phyloP scores from a whole-genome alignment of 371 early-diverging fungal species.

The Choanephora cucurbitarum region DNA sequence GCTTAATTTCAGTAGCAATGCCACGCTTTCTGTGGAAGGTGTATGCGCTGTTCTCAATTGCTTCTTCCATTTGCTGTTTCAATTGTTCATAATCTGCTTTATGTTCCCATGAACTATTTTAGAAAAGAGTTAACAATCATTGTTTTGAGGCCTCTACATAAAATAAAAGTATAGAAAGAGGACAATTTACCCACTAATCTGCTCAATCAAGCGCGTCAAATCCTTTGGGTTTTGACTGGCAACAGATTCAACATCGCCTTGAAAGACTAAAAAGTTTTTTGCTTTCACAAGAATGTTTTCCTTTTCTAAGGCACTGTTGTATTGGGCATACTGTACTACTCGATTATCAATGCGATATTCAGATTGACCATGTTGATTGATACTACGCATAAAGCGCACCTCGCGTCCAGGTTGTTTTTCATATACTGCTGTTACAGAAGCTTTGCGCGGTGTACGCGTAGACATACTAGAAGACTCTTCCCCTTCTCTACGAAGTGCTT shows the following conservation, averaged over 20 bases:
- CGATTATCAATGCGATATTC: slow-evolving; percentile 89
- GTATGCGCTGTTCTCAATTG: slow-evolving; percentile 85
- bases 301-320: slow-evolving; percentile 77
- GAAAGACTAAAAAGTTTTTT: slow-evolving; percentile 98
- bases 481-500: slow-evolving; percentile 38
- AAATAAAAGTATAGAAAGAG: too few species aligned
- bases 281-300: slow-evolving; percentile 95
- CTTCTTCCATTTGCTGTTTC: slow-evolving; percentile 80
- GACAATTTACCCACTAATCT: slow-evolving; percentile 81
- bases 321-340: slow-evolving; percentile 69
- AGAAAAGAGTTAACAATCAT: too few species aligned
- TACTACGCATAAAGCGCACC: slow-evolving; percentile 67
- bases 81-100: slow-evolving; percentile 88
- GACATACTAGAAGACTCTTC: slow-evolving; percentile 14
- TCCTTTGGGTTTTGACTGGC: slow-evolving; percentile 96
- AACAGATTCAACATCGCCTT: slow-evolving; percentile 98
- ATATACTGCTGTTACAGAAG: slow-evolving; percentile 83
- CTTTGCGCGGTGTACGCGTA: slow-evolving; percentile 52
- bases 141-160: too few species aligned
- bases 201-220: slow-evolving; percentile 93
- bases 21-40: slow-evolving; percentile 89
- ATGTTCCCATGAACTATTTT: slow-evolving; percentile 87
- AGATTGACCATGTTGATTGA: slow-evolving; percentile 73
- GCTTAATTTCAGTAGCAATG: slow-evolving; percentile 87
- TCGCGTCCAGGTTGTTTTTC: slow-evolving; percentile 59